Conservation (phyloP, 768 basidiomycete genomes). For the Vararia minispora region DNA sequence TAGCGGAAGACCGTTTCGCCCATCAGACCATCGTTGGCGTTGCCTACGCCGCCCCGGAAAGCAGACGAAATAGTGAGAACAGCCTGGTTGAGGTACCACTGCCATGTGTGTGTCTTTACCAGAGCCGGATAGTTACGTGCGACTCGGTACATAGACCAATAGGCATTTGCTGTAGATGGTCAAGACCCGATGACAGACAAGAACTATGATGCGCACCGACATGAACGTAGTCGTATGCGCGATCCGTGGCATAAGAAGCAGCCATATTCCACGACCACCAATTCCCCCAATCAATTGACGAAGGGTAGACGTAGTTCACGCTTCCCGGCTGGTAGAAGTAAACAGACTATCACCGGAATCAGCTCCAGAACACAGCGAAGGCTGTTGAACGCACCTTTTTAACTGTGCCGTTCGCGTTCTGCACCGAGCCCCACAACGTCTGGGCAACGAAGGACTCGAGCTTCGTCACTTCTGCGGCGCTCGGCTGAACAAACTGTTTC, state of each 20-base stretch:
- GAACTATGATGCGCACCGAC: slow-evolving; percentile 14
- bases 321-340: slow-evolving; percentile 40
- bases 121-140: slow-evolving; percentile 45
- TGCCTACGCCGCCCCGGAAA: slow-evolving; percentile 36
- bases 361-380: not conserved
- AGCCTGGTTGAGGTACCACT: slow-evolving; percentile 48
- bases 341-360: slow-evolving; percentile 25
- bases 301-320: slow-evolving; percentile 36
- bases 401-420: slow-evolving; percentile 39
- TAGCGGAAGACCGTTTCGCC: slow-evolving; percentile 42
- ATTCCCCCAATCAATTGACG: slow-evolving; percentile 35
- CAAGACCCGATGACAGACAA: not conserved
- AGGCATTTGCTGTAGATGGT: slow-evolving; percentile 21
- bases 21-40: slow-evolving; percentile 38
- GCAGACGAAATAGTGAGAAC: slow-evolving; percentile 35
- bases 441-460: slow-evolving; percentile 37
- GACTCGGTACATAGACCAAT: slow-evolving; percentile 48
- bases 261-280: slow-evolving; percentile 51
- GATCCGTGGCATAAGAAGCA: slow-evolving; percentile 33
- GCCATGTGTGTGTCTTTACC: slow-evolving; percentile 35
- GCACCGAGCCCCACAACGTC: slow-evolving; percentile 38
- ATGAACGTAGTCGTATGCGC: slow-evolving; percentile 37
- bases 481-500: slow-evolving; percentile 47
- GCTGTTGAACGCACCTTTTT: slow-evolving; percentile 29
- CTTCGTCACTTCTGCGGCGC: slow-evolving; percentile 40